Conservation (phyloP, 495 filamentous ascomycete species). For the Cladorrhinum samala region DNA sequence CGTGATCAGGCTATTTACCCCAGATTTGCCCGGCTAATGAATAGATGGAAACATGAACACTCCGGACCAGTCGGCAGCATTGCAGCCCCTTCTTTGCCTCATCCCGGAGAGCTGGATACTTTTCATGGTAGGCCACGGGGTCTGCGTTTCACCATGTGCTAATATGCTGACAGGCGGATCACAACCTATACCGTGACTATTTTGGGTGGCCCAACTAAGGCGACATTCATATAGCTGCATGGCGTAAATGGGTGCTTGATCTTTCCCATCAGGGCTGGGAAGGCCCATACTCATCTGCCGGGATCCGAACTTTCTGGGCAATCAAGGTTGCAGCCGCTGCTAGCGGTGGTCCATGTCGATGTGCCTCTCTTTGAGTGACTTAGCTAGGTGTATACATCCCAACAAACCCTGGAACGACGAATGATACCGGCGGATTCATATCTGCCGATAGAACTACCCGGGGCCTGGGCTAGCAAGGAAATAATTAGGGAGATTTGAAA, state of each 20-base stretch:
- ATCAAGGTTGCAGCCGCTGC: slow-evolving; percentile 6
- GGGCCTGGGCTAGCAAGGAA: background rate
- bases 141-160: slow-evolving; percentile 5
- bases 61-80: slow-evolving; percentile 31
- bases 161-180: background rate
- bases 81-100: slow-evolving; percentile 6
- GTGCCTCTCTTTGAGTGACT: background rate
- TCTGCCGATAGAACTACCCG: slow-evolving; percentile 10
- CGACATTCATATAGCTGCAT: slow-evolving; percentile 1
- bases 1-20: slow-evolving; percentile 20
- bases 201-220: background rate
- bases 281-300: slow-evolving; percentile 16
- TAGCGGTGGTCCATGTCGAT: slow-evolving; percentile 9
- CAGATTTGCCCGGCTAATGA: slow-evolving; percentile 21
- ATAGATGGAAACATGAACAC: slow-evolving; percentile 16
- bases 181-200: slow-evolving; percentile 2
- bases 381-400: background rate
- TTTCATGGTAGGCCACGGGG: background rate
- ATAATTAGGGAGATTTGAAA: too few relatives aligned
- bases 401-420: too few relatives aligned
- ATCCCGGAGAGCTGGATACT: slow-evolving; percentile 21
- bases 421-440: slow-evolving; percentile 4
- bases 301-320: slow-evolving; percentile 7
- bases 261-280: too few relatives aligned
- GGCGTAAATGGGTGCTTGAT: slow-evolving; percentile 1